A percentile compares a stretch with the other conserved stretches of the same genome.
phyloP scores from a whole-genome alignment of 805 yeast species.

The Grigorovia humatica region DNA sequence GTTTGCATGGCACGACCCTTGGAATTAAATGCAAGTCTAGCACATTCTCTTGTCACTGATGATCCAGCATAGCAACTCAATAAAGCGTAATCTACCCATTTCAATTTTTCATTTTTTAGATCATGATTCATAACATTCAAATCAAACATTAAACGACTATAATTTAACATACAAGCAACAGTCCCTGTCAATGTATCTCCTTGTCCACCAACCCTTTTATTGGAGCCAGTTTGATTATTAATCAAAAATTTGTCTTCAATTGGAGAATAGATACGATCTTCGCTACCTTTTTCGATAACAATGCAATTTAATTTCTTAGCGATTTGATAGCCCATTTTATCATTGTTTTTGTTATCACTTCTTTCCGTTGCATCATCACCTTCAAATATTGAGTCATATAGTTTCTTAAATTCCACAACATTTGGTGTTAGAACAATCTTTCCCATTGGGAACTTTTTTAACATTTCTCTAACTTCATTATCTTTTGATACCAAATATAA shows the following conservation, averaged over 20 bases:
- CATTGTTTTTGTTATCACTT: conserved; percentile 18
- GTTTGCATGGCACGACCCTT: conserved; percentile 79
- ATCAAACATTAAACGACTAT: conserved; percentile 61
- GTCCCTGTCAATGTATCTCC: conserved; percentile 89
- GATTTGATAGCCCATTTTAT: conserved; percentile 18
- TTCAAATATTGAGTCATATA: conserved; percentile 38
- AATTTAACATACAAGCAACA: conserved; percentile 70
- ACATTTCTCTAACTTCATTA: conserved; percentile 13
- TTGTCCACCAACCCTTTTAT: conserved; percentile 88
- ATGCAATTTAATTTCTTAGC: conserved; percentile 21
- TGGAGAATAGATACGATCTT: conserved; percentile 44
- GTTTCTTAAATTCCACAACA: conserved; percentile 68
- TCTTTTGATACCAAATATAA: conserved; percentile 48
- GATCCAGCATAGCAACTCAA: conserved; percentile 68
- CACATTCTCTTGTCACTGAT: conserved; percentile 53
- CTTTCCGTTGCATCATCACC: conserved; percentile 3
- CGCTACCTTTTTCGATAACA: conserved; percentile 55
- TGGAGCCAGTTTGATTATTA: conserved; percentile 49
- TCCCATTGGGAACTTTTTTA: conserved; percentile 41
- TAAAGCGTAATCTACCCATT: conserved; percentile 29
- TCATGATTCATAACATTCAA: conserved; percentile 45
- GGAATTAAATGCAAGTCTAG: conserved; percentile 50
- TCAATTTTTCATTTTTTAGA: conserved; percentile 15
- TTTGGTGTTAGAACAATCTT: conserved; percentile 81
- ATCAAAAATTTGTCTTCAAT: conserved; percentile 35